Evolutionary conservation across 208 protist species (phyloP), one percentile per base, ranked within the genome.

Genomic region (Acanthamoeba lenticulata): DNA sequence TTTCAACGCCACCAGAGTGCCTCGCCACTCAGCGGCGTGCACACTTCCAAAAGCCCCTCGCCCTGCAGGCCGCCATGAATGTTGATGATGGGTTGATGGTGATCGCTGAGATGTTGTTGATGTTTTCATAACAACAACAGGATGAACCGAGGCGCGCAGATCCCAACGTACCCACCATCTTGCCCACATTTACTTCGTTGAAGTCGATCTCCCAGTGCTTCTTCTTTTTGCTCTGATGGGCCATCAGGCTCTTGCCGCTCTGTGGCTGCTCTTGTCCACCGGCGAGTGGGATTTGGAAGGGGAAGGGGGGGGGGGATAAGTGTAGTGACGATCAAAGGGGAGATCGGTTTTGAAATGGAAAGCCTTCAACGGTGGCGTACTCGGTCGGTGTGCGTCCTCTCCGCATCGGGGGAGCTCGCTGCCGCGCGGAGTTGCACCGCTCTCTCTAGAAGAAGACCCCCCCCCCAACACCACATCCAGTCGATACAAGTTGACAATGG

Each of bases 161-260:
- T n/a, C n/a, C n/a, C n/a, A 29, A 38, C 62, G 2, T 24, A 55
- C 74, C 74, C 4, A 85, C 44, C 17, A 32, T 2, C 21, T 49
- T 55, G 1, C 74, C 44, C 44, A 85, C 7, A 21, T 85, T 55
- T 11, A 85, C 27, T 19, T 85, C 74, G 40, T 85, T 85, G 40
- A 34, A 85, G 44, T 85, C 74, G 19, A 85, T 85, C 44, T 85
- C 74, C 74, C 74, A 85, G 44, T 85, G 42, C 19, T 52, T 45
- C 74, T 85, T 85, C 27, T 85, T 85, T 36, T 85, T 52, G 9
- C 38, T 85, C 49, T 57, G 9, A 9, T 57, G 49, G 13, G 9
- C 19, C 49, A 57, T 57, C 49, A 29, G 11, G 11, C 29, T 11
- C 65, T 40, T 29, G 17, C 34, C 29, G 65, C 27, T 7, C 34